Evolutionary conservation across 805 yeast species (phyloP).

Genomic region (Lachancea fermentati): DNA sequence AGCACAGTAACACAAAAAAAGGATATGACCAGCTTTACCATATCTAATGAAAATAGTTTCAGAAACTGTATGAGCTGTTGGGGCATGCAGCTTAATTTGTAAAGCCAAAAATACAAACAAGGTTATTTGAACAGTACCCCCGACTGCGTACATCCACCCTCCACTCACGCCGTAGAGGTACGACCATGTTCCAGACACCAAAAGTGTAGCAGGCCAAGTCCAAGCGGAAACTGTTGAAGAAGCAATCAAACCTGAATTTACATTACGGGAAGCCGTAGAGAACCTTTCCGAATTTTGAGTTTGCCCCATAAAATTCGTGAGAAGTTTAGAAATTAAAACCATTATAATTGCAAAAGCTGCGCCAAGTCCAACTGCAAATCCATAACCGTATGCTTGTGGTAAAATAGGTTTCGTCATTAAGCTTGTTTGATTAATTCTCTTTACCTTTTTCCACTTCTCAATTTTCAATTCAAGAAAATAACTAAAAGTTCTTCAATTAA

Average conservation of each 20-base stretch:
- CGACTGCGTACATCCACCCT: conserved; percentile 34
- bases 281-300: conserved; percentile 39
- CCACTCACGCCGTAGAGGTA: conserved; percentile 41
- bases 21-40: conserved; percentile 34
- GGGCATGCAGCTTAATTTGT: conserved; percentile 38
- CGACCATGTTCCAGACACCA: conserved; percentile 36
- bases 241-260: conserved; percentile 37
- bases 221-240: conserved; percentile 36
- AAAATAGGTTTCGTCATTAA: conserved; percentile 26
- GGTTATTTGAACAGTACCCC: conserved; percentile 36
- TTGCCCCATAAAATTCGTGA: conserved; percentile 34
- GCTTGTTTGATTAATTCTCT: too few species aligned
- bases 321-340: conserved; percentile 32
- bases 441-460: too few species aligned
- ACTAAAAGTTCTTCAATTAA: too few species aligned
- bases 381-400: conserved; percentile 37
- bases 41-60: conserved; percentile 37
- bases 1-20: conserved; percentile 34
- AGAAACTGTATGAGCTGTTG: conserved; percentile 38
- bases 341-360: conserved; percentile 39
- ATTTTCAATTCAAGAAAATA: too few species aligned
- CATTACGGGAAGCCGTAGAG: conserved; percentile 37
- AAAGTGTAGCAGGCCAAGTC: conserved; percentile 43
- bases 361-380: conserved; percentile 38
- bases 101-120: conserved; percentile 36